These are phyloP conservation scores for Cavenderia fasciculata DNA, from an alignment of 78 protist species.

Conservation along the genomic window DNA sequence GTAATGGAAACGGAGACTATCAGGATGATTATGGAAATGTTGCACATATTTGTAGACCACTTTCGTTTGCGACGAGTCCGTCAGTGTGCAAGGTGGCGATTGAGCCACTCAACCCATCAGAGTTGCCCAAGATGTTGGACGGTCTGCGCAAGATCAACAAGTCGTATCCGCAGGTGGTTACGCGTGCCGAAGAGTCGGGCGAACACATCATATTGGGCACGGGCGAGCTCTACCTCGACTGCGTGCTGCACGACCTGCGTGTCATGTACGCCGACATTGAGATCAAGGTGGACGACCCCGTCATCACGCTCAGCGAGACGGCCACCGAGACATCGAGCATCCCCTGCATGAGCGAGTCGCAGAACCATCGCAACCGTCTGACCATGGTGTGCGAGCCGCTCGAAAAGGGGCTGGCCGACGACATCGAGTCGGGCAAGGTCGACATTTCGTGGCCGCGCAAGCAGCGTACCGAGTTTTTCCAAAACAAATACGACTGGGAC, in stretches of 20 bases:
- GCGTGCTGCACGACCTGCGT: slow-evolving; percentile 97
- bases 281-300: slow-evolving; percentile 97
- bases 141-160: slow-evolving; percentile 94
- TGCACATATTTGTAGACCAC: slow-evolving; percentile 79
- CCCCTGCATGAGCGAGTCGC: slow-evolving; percentile 95
- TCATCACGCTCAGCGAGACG: slow-evolving; percentile 95
- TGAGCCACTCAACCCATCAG: slow-evolving; percentile 97
- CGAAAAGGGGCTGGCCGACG: slow-evolving; percentile 94
- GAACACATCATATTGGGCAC: slow-evolving; percentile 98
- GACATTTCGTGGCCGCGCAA: slow-evolving; percentile 77
- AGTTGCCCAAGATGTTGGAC: slow-evolving; percentile 98
- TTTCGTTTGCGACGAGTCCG: slow-evolving; percentile 70
- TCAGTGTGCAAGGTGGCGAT: slow-evolving; percentile 94
- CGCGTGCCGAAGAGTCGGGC: slow-evolving; percentile 98
- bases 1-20: background rate
- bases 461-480: slow-evolving; percentile 83
- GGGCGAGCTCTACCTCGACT: slow-evolving; percentile 98
- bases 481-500: slow-evolving; percentile 96
- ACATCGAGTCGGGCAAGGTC: slow-evolving; percentile 87
- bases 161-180: slow-evolving; percentile 91
- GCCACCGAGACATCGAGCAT: slow-evolving; percentile 95
- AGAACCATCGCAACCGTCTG: slow-evolving; percentile 94
- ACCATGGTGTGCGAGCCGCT: slow-evolving; percentile 98
- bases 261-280: slow-evolving; percentile 90
- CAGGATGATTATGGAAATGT: background rate